Conservation (phyloP, 192 early-diverging fungal species). For the Chytriomyces hyalinus region DNA sequence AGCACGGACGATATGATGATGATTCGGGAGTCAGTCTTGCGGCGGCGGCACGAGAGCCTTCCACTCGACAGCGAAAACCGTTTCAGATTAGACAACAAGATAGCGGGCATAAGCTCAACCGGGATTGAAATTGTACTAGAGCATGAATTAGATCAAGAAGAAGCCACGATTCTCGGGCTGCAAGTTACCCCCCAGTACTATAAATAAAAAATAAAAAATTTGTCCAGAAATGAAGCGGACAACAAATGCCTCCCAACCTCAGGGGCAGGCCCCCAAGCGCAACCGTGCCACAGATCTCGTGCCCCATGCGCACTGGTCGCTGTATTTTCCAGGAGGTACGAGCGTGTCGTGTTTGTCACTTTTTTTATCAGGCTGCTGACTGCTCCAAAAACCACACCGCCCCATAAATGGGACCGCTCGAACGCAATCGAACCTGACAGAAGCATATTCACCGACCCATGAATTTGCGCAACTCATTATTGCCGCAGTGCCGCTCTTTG, state of each 20-base stretch:
- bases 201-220: not conserved
- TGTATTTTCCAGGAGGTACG: conserved; percentile 10
- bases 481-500: not conserved
- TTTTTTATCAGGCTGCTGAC: not conserved
- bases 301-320: conserved; percentile 17
- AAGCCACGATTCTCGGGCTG: not conserved
- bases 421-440: not conserved
- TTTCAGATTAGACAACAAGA: not conserved
- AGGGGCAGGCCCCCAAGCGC: conserved; percentile 3
- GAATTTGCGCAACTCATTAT: not conserved
- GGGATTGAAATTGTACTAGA: conserved; percentile 6
- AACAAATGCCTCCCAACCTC: not conserved
- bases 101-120: conserved; percentile 4
- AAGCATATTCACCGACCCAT: not conserved
- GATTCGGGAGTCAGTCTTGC: not conserved
- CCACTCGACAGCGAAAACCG: not conserved
- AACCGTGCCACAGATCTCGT: not conserved
- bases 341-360: no score
- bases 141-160: conserved; percentile 1
- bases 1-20: conserved; percentile 1
- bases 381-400: not conserved
- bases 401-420: not conserved
- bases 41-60: not conserved
- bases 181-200: no score
- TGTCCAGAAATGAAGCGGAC: conserved; percentile 1